Evolutionary conservation across 1,284 basidiomycete genomes (phyloP), one percentile per base, ranked within the genome.

Genomic region (Bjerkandera adusta): DNA sequence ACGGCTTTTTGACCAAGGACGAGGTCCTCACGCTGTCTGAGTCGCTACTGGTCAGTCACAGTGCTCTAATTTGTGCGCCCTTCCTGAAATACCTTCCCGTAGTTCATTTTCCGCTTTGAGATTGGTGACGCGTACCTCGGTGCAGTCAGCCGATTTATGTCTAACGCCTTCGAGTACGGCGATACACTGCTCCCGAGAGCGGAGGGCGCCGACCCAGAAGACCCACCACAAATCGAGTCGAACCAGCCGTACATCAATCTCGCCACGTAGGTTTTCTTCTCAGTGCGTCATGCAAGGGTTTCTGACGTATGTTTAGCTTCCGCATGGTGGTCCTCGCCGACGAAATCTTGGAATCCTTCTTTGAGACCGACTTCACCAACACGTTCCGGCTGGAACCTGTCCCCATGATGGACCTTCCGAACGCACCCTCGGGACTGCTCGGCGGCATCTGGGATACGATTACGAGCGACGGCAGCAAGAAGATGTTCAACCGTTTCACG

Each of bases 31-130:
- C 93, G 1, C 70, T 99, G 32, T 97, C 95, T 3, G 95, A 98
- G 67, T 92, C 92, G 13, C 77, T 99, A 43, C 71, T 99, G 67
- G 92, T 94, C 43, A 63, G 86, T 64, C 8, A 20, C n/a, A n/a
- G n/a, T n/a, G n/a, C n/a, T n/a, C n/a, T n/a, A n/a, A n/a, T n/a
- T n/a, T 21, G 24, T 12, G 6, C 1, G 34, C 20, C 5, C 35
- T n/a, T 32, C n/a, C n/a, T n/a, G n/a, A n/a, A n/a, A n/a, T n/a
- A n/a, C n/a, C n/a, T n/a, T n/a, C n/a, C n/a, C 32, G 30, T 60
- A 94, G 91, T 96, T 96, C 69, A 97, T 99, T 58, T 99, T 99
- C 82, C 86, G 97, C 21, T 95, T 89, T 65, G 97, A 99, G 69
- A 81, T 95, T 12, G 96, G 97, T 8, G 97, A 99, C 65, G 91